Evolutionary conservation across 768 basidiomycete species (phyloP).

Genomic region (Daedalea quercina): DNA sequence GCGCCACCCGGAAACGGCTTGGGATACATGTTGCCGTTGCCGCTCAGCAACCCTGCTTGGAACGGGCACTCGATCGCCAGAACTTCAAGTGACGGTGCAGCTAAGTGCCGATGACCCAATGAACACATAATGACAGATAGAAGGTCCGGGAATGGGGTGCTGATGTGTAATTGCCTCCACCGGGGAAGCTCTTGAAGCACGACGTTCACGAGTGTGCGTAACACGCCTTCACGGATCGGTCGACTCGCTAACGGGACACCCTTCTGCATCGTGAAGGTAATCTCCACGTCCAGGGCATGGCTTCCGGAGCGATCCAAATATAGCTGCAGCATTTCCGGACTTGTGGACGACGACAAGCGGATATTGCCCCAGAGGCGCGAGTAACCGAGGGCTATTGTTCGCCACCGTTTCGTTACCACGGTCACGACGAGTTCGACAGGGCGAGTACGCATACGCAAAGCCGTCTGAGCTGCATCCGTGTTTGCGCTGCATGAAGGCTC

Average conservation of each 20-base stretch:
- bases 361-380: not conserved
- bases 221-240: not conserved
- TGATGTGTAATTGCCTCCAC: not conserved
- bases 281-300: not conserved
- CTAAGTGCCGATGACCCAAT: not conserved
- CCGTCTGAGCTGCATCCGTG: not conserved
- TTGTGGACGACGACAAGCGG: not conserved
- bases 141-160: not conserved
- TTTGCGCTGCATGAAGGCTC: not conserved
- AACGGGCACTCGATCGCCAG: not conserved
- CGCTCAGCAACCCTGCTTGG: not conserved
- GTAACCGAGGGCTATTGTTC: not conserved
- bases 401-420: not conserved
- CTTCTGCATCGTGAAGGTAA: not conserved
- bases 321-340: not conserved
- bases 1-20: slow-evolving; percentile 1
- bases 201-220: not conserved
- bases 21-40: not conserved
- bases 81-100: not conserved
- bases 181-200: not conserved
- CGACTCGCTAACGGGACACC: not conserved
- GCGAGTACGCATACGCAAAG: not conserved
- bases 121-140: not conserved
- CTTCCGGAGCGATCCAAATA: not conserved
- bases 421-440: not conserved